Evolutionary conservation across 2,329 filamentous ascomycete species (phyloP), one percentile per base, ranked within the genome.

Genomic region (Aspergillus clavatus): DNA sequence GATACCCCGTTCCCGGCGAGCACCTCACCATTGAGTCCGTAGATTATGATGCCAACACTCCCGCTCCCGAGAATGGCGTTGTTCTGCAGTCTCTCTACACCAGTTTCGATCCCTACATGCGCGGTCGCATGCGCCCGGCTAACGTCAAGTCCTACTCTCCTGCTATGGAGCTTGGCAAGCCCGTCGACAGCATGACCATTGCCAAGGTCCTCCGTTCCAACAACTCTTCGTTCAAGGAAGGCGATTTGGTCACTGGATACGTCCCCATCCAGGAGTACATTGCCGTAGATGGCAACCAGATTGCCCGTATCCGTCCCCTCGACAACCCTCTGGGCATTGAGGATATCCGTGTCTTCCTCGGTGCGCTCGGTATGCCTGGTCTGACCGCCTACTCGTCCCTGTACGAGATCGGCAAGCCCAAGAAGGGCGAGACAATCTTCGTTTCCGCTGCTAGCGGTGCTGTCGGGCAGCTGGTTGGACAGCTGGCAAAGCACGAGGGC

Each of bases 21-120:
- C 73, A 94, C 66, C 72, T 95, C 45, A 71, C 69, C 18, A 62
- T 89, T 48, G 84, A 93, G 67, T 69, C 77, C 53, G 77, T 78
- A 48, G 75, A 80, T 16, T 82, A 90, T 53, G 86, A 93, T 62
- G 69, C 83, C 54, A 59, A 56, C 41, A 57, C 64, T 21, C 55
- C 78, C 4, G 77, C 82, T 22, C 76, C 81, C 19, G 65, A 78
- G 36, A 84, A 86, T 52, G 83, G 88, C 31, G 66, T 94, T 39
- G 80, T 80, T 24, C 70, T 84, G 53, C 80, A 88, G 71, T 79
- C 85, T 56, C 78, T 84, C 59, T 88, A 86, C 66, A 75, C 82
- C 53, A 90, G 86, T 31, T 85, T 85, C 70, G 89, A 95, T 67
- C 89, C 89, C 2, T 95, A 94, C 73, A 81, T 87, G 74, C 85